Evolutionary conservation across 352 stramenopile species (phyloP), one percentile per base, ranked within the genome.

Genomic region (Pelagophyceae sp.): DNA sequence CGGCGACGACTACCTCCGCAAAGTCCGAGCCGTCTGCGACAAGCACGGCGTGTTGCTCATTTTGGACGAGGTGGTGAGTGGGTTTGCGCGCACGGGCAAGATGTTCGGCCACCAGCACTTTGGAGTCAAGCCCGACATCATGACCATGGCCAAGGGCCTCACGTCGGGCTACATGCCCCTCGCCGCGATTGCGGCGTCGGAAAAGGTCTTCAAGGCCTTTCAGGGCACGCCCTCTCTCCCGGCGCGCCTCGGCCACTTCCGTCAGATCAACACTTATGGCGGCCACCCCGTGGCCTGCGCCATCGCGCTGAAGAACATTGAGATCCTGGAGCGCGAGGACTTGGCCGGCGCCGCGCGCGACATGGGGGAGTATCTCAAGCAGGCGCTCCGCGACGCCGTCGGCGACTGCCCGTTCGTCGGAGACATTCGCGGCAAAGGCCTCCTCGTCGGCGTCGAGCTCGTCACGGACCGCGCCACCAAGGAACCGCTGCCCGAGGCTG

Each of bases 31-130:
- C 40, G 91, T 96, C 67, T 94, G 89, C 75, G 83, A 90, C 37
- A 84, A 89, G 31, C 88, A 95, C 79, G 81, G 90, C 78, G 94
- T 96, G 54, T 78, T 96, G 60, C 79, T 96, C 31, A 92, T 95
- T 69, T 87, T 89, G 17, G 91, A 96, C 75, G 91, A 95, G 79
- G 88, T 95, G 45, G 90, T 95, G 77, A 90, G 86, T 37, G 91
- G 89, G 25, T 95, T 95, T 76, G 91, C 85, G 20, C 87, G 91
- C 38, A 93, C 90, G 37, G 91, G 91, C 72, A 50, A 37, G 51
- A 60, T 50, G 6, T 87, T 92, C 80, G 90, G 88, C 45, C 89
- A 92, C 60, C 81, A 93, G 78, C 81, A 88, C 70, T 83, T 92
- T 79, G 92, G 90, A 77, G 85, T 94, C 0, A 82, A 85, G 37